Evolutionary conservation across 2,329 filamentous ascomycete species (phyloP).

Genomic region (Fusarium austroafricanum): DNA sequence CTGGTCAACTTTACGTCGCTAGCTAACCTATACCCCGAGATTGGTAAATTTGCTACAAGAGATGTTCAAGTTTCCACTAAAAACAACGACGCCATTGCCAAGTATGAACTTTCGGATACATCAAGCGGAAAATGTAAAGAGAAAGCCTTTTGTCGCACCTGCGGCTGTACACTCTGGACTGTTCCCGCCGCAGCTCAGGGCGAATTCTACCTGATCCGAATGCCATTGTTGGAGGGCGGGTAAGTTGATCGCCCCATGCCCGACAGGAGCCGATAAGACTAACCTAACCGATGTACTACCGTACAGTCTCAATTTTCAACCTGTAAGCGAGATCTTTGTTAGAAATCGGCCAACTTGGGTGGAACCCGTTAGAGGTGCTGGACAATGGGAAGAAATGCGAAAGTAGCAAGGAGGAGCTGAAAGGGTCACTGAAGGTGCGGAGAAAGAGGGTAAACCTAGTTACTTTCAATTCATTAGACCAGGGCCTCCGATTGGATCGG

Average conservation of each 20-base stretch:
- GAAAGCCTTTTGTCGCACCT: slow-evolving; percentile 45
- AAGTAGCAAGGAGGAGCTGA: slow-evolving; percentile 17
- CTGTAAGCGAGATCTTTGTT: slow-evolving; percentile 47
- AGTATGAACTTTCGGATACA: slow-evolving; percentile 40
- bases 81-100: background rate
- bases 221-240: slow-evolving; percentile 41
- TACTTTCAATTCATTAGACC: background rate
- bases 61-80: slow-evolving; percentile 23
- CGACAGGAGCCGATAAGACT: background rate
- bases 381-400: slow-evolving; percentile 46
- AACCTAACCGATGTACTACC: background rate
- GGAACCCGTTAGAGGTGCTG: slow-evolving; percentile 26
- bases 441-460: slow-evolving; percentile 6
- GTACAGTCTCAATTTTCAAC: slow-evolving; percentile 30
- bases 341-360: slow-evolving; percentile 46
- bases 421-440: background rate
- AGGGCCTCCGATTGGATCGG: slow-evolving; percentile 25
- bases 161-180: slow-evolving; percentile 47
- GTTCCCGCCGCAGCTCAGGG: slow-evolving; percentile 43
- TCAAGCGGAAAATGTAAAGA: slow-evolving; percentile 43
- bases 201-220: slow-evolving; percentile 41
- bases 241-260: slow-evolving; percentile 21
- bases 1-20: rapidly evolving
- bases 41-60: slow-evolving; percentile 43
- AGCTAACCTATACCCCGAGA: slow-evolving; percentile 21